Conservation (phyloP, 2,329 filamentous ascomycete species). For the Berkeleyomyces rouxiae region DNA sequence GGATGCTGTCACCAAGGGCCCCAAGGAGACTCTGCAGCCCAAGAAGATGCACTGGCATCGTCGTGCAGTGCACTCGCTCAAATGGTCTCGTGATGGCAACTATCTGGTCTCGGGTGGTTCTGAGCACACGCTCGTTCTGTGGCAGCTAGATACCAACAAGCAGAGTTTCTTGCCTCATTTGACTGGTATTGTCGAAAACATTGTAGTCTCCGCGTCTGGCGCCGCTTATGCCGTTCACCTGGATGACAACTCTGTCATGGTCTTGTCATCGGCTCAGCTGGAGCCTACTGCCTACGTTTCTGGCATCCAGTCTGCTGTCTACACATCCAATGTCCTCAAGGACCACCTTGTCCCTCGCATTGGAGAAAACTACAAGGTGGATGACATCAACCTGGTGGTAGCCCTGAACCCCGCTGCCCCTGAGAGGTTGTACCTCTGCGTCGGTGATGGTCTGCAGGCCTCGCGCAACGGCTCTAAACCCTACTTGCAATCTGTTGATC, state of each 20-base stretch:
- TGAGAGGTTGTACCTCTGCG: slow-evolving; percentile 50
- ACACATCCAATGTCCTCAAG: slow-evolving; percentile 33
- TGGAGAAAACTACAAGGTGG: slow-evolving; percentile 21
- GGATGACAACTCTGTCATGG: slow-evolving; percentile 81
- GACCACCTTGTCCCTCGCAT: slow-evolving; percentile 37
- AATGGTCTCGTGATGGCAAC: slow-evolving; percentile 91
- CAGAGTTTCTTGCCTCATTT: slow-evolving; percentile 81
- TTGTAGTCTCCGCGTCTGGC: slow-evolving; percentile 65
- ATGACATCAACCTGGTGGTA: slow-evolving; percentile 24
- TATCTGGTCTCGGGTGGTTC: slow-evolving; percentile 87
- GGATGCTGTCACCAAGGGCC: slow-evolving; percentile 21
- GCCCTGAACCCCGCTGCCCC: slow-evolving; percentile 44
- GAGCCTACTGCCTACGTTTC: slow-evolving; percentile 70
- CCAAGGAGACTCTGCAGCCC: slow-evolving; percentile 35
- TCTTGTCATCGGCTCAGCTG: slow-evolving; percentile 79
- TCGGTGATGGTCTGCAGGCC: slow-evolving; percentile 43
- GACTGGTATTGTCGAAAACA: slow-evolving; percentile 65
- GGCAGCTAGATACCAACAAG: slow-evolving; percentile 79
- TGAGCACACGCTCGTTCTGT: slow-evolving; percentile 77
- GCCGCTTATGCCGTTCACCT: slow-evolving; percentile 71
- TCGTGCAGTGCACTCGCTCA: slow-evolving; percentile 63
- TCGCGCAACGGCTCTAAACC: slow-evolving; percentile 34
- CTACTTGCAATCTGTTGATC: slow-evolving; percentile 69
- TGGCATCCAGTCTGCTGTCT: slow-evolving; percentile 53
- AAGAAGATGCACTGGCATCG: slow-evolving; percentile 84